These are phyloP conservation scores for Solanum aculeatissimum DNA, from an alignment of 305 asterid species.

Conservation along the genomic window DNA sequence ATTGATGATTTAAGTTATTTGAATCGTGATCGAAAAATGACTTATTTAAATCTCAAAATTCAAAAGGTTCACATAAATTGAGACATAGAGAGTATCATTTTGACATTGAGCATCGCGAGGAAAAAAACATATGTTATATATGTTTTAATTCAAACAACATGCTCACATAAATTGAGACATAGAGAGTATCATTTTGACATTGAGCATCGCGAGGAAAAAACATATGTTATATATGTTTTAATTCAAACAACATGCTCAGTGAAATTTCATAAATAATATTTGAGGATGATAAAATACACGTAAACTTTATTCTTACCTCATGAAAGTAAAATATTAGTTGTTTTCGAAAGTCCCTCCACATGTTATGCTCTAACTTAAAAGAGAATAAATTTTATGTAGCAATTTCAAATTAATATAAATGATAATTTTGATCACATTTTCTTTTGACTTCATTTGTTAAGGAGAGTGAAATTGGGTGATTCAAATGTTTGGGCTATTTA, in stretches of 20 bases:
- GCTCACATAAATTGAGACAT: too few species aligned
- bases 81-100: background rate
- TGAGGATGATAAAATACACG: background rate
- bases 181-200: background rate
- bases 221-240: background rate
- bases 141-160: background rate
- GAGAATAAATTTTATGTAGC: background rate
- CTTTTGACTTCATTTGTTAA: background rate
- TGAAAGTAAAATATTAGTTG: background rate
- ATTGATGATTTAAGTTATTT: background rate
- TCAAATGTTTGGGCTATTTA: background rate
- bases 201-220: background rate
- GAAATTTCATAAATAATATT: background rate
- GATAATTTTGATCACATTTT: background rate
- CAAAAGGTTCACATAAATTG: background rate
- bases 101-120: background rate
- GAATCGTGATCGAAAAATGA: accelerated
- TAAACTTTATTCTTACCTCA: background rate
- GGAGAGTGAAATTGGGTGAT: background rate
- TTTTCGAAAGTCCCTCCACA: background rate
- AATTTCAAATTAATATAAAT: background rate
- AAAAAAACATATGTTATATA: background rate
- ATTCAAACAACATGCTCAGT: background rate
- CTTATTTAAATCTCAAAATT: background rate
- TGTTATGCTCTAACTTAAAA: background rate